Conservation (phyloP, 2,329 filamentous ascomycete genomes). For the Alternaria novae-zelandiae region DNA sequence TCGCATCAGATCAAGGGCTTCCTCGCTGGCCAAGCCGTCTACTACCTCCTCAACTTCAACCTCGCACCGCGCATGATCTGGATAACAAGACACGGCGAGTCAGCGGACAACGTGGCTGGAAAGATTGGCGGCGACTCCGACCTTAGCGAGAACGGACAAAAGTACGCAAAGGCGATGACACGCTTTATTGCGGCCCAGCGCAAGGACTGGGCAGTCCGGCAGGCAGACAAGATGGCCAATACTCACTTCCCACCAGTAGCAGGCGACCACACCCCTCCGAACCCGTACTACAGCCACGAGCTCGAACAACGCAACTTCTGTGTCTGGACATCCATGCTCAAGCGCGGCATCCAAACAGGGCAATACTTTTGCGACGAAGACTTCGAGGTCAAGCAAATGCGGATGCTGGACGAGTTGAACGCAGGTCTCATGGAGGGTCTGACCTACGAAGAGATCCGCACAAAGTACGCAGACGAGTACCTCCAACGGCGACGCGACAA, state of each 20-base stretch:
- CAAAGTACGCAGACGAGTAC: conserved; percentile 82
- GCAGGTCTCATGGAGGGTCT: conserved; percentile 92
- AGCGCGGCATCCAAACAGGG: conserved; percentile 84
- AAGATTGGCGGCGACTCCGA: conserved; percentile 92
- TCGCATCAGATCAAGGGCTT: conserved; percentile 92
- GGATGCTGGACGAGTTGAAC: conserved; percentile 96
- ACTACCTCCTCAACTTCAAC: conserved; percentile 96
- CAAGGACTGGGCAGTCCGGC: conserved; percentile 80
- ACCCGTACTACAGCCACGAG: conserved; percentile 72
- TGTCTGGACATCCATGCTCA: conserved; percentile 97
- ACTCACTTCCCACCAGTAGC: conserved; percentile 87
- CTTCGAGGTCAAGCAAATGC: conserved; percentile 93
- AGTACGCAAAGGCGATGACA: conserved; percentile 80
- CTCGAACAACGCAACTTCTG: conserved; percentile 83
- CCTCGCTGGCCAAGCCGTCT: conserved; percentile 87
- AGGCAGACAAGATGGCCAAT: conserved; percentile 76
- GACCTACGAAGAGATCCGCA: conserved; percentile 88
- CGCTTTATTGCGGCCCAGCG: conserved; percentile 84
- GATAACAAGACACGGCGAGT: conserved; percentile 96
- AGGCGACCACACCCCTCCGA: conserved; percentile 92
- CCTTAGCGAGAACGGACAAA: conserved; percentile 78
- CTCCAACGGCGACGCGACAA: conserved; percentile 81
- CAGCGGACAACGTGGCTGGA: conserved; percentile 81
- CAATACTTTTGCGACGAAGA: conserved; percentile 94
- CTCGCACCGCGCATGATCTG: conserved; percentile 94